Evolutionary conservation across 2,329 filamentous ascomycete genomes (phyloP), one percentile per base, ranked within the genome.

Genomic region (Gaeumannomyces sp.): DNA sequence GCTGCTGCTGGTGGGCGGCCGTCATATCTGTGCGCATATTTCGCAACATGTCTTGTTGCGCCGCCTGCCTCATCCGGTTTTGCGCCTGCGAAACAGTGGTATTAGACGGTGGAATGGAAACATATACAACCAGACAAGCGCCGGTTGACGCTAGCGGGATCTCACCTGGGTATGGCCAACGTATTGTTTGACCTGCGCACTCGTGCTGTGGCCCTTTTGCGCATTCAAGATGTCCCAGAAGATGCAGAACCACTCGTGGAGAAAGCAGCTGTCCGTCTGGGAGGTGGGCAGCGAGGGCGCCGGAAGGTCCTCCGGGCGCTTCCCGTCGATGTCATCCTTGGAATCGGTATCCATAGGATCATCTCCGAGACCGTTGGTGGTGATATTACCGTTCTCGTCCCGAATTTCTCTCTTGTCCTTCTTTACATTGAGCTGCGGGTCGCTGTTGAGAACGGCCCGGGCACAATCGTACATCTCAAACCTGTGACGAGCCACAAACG

Each of bases 171-270:
- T 93, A 73, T 96, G 91, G 66, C 84, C 79, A 65, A 96, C 86
- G 76, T 96, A 97, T 79, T 91, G 87, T 68, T 84, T 84, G 60
- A 92, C 88, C 66, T 85, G 84, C 31, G 80, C 77, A 73, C 82
- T 88, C 65, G 83, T 83, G 64, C 85, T 85, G 75, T 87, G 89
- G 72, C 83, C 85, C 72, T 92, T 90, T 74, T 94, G 91, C 65
- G 92, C 92, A 73, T 88, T 88, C 77, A 91, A 96, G 71, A 98
- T 92, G 72, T 99, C 95, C 93, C 93, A 98, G 76, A 99, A 99
- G 63, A 97, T 85, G 73, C 89, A 92, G 81, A 96, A 99, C 95
- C 95, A 99, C 73, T 98, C 95, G 70, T 92, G 90, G n/a, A 99
- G 82, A 73, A 99, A 98, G 31, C 91, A 92, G 67, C 85, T 90